Base-by-base conservation (phyloP, 352 stramenopile genomes). In the Blastocystis sp. region DNA sequence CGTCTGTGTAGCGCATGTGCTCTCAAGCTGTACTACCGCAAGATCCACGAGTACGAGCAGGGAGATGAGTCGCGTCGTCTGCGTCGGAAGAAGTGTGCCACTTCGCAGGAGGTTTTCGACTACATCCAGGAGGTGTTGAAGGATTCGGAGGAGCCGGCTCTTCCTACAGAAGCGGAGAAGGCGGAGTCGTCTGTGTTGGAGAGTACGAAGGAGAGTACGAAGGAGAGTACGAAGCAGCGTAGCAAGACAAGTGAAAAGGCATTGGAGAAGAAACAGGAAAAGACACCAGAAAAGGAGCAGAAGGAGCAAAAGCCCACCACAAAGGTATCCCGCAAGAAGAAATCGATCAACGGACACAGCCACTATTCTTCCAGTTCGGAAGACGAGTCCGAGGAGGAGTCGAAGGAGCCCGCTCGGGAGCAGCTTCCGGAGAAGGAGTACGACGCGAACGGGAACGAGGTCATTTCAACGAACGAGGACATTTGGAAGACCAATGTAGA, bases 1-100 rank as follows among this genome's bases (percentile, higher is more conserved):
- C 90, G 91, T 18, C 89, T 90, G 7, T 94, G 91, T 46, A 87
- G 88, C 24, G 24, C 8, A 0, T 94, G 91, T 67, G 91, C 91
- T 16, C 61, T 87, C n/a, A 92, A 92, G 81, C 77, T 94, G 32
- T 94, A 93, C 59, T 57, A 81, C 53, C 32, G 49, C 29, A 81
- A 81, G 48, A 81, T 81, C 46, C 42, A 27, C 24, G 48, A 81
- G 32, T 48, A 32, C 27, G 69, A 81, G 48, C n/a, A 21, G n/a
- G 42, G 24, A 9, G 40, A 81, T 46, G 29, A 18, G 21, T 32
- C 24, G 8, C 29, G 40, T 16, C 67, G 69, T 21, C n/a, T 63
- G 46, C 24, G 36, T 3, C 44, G 69, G 32, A 64, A 63, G 16
- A 7, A 63, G 3, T 81, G 44, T 44, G n/a, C 32, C 2, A 48